Conservation (phyloP, 768 basidiomycete species). For the Boletus edulis region DNA sequence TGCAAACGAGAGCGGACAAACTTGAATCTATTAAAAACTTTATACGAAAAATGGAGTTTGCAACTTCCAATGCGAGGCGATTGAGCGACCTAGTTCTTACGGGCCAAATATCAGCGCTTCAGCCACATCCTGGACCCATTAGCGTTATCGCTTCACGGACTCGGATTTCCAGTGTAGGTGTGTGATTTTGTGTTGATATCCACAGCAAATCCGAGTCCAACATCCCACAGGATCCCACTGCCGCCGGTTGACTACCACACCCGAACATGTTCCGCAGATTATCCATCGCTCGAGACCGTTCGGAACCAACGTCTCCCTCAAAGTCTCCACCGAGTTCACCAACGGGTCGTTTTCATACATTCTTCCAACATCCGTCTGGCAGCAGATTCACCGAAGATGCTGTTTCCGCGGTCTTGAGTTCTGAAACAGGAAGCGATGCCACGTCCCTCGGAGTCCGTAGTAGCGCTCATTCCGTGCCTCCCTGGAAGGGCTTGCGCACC, state of each 20-base stretch:
- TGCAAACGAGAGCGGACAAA: too few relatives aligned
- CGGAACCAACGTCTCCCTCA: conserved; percentile 9
- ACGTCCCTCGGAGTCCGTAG: conserved; percentile 1
- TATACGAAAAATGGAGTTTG: too few relatives aligned
- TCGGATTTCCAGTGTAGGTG: background rate
- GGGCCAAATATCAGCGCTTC: background rate
- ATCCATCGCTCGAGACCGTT: conserved; percentile 2
- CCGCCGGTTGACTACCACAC: background rate
- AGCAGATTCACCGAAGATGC: conserved; percentile 29
- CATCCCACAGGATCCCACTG: background rate
- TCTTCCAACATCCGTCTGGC: conserved; percentile 21
- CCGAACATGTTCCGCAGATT: conserved; percentile 19
- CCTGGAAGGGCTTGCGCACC: conserved; percentile 4
- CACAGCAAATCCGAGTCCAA: background rate
- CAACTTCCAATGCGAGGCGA: too few relatives aligned
- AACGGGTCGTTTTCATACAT: background rate
- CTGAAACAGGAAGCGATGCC: conserved; percentile 25
- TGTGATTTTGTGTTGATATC: background rate
- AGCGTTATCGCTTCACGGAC: background rate
- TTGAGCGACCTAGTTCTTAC: background rate
- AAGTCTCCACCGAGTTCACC: conserved; percentile 18
- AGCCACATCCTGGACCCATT: background rate
- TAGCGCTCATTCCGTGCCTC: background rate
- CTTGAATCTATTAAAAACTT: too few relatives aligned
- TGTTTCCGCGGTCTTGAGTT: conserved; percentile 25